These are phyloP conservation scores for Mycena indigotica DNA, from an alignment of 768 basidiomycete species.

Conservation along the genomic window DNA sequence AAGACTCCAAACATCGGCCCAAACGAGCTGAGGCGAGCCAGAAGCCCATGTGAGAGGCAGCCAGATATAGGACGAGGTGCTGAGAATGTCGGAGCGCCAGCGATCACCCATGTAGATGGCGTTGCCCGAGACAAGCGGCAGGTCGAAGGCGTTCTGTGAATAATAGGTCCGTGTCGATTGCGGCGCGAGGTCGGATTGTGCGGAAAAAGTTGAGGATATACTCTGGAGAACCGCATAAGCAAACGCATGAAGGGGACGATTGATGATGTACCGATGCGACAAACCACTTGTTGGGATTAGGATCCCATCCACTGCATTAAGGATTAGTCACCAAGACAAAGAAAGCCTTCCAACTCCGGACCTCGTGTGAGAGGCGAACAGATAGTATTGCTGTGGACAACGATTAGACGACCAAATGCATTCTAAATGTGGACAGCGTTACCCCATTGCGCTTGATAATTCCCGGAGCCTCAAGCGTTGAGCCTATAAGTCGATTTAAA, in stretches of 20 bases:
- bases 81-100: slow-evolving; percentile 56
- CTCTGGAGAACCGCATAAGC: background rate
- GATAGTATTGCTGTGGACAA: slow-evolving; percentile 47
- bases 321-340: background rate
- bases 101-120: slow-evolving; percentile 69
- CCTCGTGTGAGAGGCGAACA: slow-evolving; percentile 61
- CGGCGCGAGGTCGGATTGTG: slow-evolving; percentile 59
- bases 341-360: slow-evolving; percentile 3
- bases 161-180: slow-evolving; percentile 55
- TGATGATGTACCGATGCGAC: slow-evolving; percentile 47
- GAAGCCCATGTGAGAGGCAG: slow-evolving; percentile 57
- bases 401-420: too few species aligned
- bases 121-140: slow-evolving; percentile 47
- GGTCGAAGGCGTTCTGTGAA: slow-evolving; percentile 61
- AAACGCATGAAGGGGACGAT: background rate
- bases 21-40: slow-evolving; percentile 56
- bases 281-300: slow-evolving; percentile 65
- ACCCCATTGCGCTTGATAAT: slow-evolving; percentile 61
- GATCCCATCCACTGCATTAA: slow-evolving; percentile 49
- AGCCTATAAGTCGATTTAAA: slow-evolving; percentile 32
- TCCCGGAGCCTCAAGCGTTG: slow-evolving; percentile 63
- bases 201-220: slow-evolving; percentile 52
- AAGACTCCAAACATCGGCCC: slow-evolving; percentile 60
- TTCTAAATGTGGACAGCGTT: too few species aligned
- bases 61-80: slow-evolving; percentile 64